Evolutionary conservation across 345 rosid species (phyloP).

Genomic region (Psidium friedrichsthalianum): DNA sequence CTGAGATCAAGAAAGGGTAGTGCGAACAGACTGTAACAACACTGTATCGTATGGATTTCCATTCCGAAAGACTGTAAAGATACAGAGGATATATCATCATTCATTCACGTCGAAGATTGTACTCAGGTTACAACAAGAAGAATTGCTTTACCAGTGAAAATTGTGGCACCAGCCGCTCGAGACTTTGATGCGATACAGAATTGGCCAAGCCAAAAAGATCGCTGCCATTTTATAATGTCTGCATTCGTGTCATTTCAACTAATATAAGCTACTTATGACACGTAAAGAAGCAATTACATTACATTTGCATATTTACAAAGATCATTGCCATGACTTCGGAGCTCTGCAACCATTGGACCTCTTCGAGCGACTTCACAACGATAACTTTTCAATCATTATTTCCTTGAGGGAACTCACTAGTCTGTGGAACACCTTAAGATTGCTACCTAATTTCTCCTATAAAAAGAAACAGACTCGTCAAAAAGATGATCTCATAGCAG

Average conservation of each 20-base stretch:
- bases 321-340: not conserved
- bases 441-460: constrained; percentile 68
- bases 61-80: not conserved
- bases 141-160: not conserved
- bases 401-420: constrained; percentile 71
- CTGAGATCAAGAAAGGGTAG: not conserved
- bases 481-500: not conserved
- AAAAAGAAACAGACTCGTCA: not conserved
- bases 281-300: not conserved
- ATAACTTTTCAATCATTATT: constrained; percentile 44
- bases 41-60: not conserved
- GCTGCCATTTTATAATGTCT: not conserved
- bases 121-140: not conserved
- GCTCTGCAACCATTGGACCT: not conserved
- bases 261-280: not conserved
- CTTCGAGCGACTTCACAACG: not conserved
- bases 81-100: not conserved
- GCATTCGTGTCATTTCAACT: not conserved
- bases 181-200: not conserved
- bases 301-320: not conserved
- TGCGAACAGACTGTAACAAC: not conserved
- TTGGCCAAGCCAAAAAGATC: not conserved
- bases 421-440: constrained; percentile 71
- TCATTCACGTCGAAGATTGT: not conserved
- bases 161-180: not conserved